Evolutionary conservation across 345 rosid genomes (phyloP).

Genomic region (Excoecaria cochinchinensis): DNA sequence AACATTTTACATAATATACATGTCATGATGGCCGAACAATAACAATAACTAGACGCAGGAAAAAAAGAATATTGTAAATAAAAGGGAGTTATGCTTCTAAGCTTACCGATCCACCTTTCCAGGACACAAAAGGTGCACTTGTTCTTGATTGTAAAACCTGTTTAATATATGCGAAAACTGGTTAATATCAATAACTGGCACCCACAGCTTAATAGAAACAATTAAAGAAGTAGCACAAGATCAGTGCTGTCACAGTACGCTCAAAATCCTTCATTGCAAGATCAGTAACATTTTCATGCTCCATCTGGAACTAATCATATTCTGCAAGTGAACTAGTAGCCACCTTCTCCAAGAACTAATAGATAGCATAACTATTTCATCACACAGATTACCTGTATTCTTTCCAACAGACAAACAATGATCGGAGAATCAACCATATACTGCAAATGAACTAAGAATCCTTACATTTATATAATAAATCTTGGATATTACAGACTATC

Average conservation of each 20-base stretch:
- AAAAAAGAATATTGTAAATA: neutral
- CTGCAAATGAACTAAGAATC: neutral
- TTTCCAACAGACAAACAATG: neutral
- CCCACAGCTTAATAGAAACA: conserved; percentile 4
- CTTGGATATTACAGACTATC: neutral
- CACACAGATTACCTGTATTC: neutral
- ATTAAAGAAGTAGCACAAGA: neutral
- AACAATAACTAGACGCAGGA: neutral
- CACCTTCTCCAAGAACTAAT: neutral
- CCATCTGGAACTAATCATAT: neutral
- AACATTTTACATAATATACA: neutral
- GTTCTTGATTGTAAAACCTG: conserved; percentile 81
- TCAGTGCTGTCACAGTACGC: neutral
- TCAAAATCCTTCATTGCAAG: neutral
- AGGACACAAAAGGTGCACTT: conserved; percentile 57
- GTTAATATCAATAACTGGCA: conserved; percentile 26
- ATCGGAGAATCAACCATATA: neutral
- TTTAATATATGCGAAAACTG: conserved; percentile 10
- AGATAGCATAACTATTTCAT: neutral
- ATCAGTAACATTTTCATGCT: neutral
- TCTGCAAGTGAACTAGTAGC: neutral
- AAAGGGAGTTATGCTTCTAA: neutral
- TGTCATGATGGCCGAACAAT: neutral
- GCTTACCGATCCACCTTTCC: conserved; percentile 96
- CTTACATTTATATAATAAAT: neutral